Base-by-base conservation (phyloP, 2,329 filamentous ascomycete genomes). In the Aureobasidium namibiae region DNA sequence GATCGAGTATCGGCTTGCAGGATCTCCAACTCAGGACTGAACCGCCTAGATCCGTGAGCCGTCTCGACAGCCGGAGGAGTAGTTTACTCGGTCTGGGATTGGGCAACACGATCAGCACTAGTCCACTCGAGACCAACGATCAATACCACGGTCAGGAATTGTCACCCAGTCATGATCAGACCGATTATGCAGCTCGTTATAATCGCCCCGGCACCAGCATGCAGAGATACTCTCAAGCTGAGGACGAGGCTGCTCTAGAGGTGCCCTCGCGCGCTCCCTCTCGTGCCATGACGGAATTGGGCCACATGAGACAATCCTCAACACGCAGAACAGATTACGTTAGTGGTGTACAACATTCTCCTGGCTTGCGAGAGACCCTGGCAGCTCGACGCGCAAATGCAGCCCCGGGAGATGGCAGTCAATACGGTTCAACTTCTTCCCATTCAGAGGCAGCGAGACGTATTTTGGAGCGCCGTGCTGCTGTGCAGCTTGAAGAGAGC, bases 201-300 rank as follows among this genome's bases (percentile, higher is more conserved):
- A 57, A 33, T 23, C 69, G 74, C 49, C 66, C 74, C 26, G 70
- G 72, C 14, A 75, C 71, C 48, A 72, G 72, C 29, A 65, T 75
- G 1, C 67, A 72, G 21, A 68, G 74, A 13, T 42, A 61, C 39
- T 63, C 63, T 13, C 62, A 61, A 29, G 67, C 66, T 8, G 69
- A 69, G 21, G 64, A 65, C 14, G 66, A 68, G 29, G 68, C 70
- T 9, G 67, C 70, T 10, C 73, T 75, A n/a, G 72, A 75, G 13
- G 66, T 70, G 1, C 74, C 71, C 1, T 62, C 75, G 13, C 74
- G 77, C 23, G 73, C 75, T 8, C 74, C 73, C n/a, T 79, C 76
- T 16, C 75, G 77, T 34, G 77, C 77, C 8, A 73, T 76, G 72
- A 79, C 77, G 6, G 77, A 79, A 48, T 69, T 74, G 60, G 69